Evolutionary conservation across 129 eudicot genomes (phyloP).

Genomic region (Flaveria linearis): DNA sequence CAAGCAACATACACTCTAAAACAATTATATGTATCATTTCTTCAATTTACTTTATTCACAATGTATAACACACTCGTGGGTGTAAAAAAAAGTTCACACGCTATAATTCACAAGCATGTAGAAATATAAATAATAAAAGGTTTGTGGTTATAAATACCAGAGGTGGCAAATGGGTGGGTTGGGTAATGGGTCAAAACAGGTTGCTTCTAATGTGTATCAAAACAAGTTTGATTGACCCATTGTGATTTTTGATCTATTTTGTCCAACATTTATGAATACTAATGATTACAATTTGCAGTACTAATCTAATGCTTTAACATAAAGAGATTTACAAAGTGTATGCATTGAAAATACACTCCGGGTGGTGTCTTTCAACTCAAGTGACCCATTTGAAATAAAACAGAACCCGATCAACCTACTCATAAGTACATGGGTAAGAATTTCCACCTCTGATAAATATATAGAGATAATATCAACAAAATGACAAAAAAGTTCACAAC

Average conservation of each 20-base stretch:
- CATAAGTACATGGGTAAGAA: not conserved
- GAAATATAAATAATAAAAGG: not conserved
- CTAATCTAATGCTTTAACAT: not conserved
- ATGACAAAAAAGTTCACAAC: not conserved
- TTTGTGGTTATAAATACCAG: not conserved
- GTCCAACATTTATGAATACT: not conserved
- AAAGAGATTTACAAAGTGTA: not conserved
- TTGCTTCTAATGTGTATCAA: not conserved
- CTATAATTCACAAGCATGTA: not conserved
- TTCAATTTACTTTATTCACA: not conserved
- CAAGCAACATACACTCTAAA: constrained; percentile 1
- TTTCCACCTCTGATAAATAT: not conserved
- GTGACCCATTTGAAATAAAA: not conserved
- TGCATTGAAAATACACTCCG: not conserved
- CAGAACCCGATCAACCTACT: not conserved
- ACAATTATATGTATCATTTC: not conserved
- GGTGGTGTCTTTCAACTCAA: not conserved
- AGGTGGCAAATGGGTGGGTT: not conserved
- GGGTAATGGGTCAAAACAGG: not conserved
- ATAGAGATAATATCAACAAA: not conserved
- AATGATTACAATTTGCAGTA: not conserved
- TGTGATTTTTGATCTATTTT: not conserved
- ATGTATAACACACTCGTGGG: not conserved
- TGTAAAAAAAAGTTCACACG: not conserved
- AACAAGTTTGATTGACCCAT: not conserved